phyloP scores from a whole-genome alignment of 2,329 filamentous ascomycete genomes.

The Hypoxylon sp. region DNA sequence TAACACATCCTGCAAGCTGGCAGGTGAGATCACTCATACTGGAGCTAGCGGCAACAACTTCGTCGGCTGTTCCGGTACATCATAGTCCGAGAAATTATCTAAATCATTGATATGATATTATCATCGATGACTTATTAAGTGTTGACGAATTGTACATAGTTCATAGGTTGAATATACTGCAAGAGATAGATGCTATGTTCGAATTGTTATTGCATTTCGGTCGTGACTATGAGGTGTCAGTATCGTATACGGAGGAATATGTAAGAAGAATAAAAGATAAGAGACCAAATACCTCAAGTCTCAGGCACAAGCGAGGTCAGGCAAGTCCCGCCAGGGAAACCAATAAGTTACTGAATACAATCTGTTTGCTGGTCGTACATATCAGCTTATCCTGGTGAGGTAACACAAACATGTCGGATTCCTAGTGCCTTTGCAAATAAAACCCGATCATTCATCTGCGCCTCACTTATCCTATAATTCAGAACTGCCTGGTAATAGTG shows the following conservation, averaged over 20 bases:
- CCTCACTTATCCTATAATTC: not conserved
- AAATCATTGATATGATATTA: not conserved
- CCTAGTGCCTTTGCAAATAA: not conserved
- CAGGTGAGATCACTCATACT: constrained; percentile 78
- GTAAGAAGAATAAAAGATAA: not conserved
- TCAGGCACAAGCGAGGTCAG: not conserved
- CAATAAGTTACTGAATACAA: not conserved
- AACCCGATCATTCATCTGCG: not conserved
- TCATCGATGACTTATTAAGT: not conserved
- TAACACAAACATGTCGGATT: not conserved
- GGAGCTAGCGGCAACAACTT: constrained; percentile 78
- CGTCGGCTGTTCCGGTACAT: constrained; percentile 68
- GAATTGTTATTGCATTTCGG: not conserved
- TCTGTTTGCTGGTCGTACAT: not conserved
- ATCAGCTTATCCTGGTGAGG: not conserved
- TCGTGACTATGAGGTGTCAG: not conserved
- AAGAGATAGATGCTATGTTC: not conserved
- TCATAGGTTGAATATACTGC: constrained; percentile 4
- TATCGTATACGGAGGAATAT: not conserved
- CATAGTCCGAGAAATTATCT: constrained; percentile 25
- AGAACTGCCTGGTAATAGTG: too few relatives aligned
- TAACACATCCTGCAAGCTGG: constrained; percentile 68
- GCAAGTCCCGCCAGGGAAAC: not conserved
- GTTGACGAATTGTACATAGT: not conserved
- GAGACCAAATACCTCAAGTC: not conserved